Evolutionary conservation across 176 grass and related monocot genomes (phyloP).

Genomic region (Oryza nivara): DNA sequence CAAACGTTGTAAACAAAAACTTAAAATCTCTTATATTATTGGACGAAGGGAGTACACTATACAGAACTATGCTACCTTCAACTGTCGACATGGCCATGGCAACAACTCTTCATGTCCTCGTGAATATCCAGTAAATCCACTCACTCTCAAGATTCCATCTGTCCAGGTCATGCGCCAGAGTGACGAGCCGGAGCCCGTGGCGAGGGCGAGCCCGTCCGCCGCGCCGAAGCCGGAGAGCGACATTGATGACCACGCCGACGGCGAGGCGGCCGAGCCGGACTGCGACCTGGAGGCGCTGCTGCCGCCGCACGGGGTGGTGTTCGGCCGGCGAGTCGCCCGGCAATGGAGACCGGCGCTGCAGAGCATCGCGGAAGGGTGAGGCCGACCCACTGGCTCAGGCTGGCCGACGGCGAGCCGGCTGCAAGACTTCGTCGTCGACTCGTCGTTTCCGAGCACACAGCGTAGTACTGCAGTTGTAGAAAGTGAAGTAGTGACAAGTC

Average conservation of each 20-base stretch:
- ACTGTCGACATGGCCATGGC: neutral
- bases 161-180: slow-evolving; percentile 44
- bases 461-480: neutral
- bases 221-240: neutral
- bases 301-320: slow-evolving; percentile 36
- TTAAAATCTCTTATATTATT: no score
- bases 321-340: slow-evolving; percentile 33
- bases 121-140: neutral
- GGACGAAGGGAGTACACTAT: no score
- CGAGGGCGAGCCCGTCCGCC: neutral
- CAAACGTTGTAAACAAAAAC: no score
- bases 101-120: slow-evolving; percentile 26
- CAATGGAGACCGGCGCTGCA: slow-evolving; percentile 84
- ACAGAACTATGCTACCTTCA: neutral
- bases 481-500: neutral
- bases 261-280: slow-evolving; percentile 34
- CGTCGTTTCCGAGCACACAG: neutral
- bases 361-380: slow-evolving; percentile 75
- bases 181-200: neutral
- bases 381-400: neutral
- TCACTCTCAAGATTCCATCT: neutral
- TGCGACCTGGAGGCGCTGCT: slow-evolving; percentile 41
- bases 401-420: neutral
- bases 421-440: neutral
- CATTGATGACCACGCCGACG: neutral